Percentiles rank a stretch among this genome's conserved stretches.
Conservation (phyloP, 208 protist genomes). For the Leishmania gerbilli region DNA sequence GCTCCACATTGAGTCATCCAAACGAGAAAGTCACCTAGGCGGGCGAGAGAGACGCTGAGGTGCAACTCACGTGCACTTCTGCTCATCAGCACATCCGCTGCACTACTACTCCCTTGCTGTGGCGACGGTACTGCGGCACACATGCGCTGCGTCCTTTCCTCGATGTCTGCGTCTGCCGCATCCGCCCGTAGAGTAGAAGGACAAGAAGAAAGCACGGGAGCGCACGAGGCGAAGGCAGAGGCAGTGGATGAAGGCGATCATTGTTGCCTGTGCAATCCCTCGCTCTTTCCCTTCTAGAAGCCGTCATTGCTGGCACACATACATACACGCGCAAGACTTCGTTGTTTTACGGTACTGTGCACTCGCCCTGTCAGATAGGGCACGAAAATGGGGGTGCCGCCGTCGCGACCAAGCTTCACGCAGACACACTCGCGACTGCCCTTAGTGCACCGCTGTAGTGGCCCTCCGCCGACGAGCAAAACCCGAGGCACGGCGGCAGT, state of each 20-base stretch:
- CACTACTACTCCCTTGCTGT: not conserved
- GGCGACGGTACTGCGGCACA: slow-evolving; percentile 1
- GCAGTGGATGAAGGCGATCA: not conserved
- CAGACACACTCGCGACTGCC: not conserved
- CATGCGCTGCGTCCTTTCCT: not conserved
- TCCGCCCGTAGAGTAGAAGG: not conserved
- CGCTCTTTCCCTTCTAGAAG: not conserved
- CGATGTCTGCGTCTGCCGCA: not conserved
- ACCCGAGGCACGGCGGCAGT: not conserved
- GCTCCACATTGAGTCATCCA: not conserved
- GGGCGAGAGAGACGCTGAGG: not conserved
- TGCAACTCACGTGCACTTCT: not conserved
- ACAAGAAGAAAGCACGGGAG: not conserved
- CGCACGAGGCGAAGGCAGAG: not conserved
- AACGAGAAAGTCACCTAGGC: not conserved
- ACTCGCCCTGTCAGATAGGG: not conserved
- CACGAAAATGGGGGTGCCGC: not conserved
- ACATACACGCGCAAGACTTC: not conserved
- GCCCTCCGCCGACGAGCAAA: not conserved
- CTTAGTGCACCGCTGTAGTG: not conserved
- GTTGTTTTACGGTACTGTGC: not conserved
- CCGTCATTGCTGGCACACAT: not conserved
- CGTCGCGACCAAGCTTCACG: not conserved
- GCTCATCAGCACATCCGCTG: not conserved
- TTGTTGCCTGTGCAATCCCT: not conserved